Evolutionary conservation across 2,329 filamentous ascomycete genomes (phyloP).

Genomic region (Aspergillus brunneoviolaceus): DNA sequence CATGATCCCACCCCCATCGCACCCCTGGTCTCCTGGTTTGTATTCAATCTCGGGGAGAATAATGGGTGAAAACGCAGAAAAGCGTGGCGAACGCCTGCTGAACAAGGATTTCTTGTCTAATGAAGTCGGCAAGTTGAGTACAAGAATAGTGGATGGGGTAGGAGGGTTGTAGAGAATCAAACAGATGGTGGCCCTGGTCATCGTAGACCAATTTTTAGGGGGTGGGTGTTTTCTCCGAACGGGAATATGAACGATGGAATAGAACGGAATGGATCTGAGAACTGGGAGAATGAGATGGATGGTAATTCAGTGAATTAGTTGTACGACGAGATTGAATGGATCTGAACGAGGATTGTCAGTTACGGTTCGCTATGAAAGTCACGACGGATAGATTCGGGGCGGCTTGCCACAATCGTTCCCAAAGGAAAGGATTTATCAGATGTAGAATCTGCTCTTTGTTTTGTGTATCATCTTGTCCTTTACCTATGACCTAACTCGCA

Average conservation of each 20-base stretch:
- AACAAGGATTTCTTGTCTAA: background rate
- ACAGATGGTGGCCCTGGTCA: background rate
- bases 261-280: background rate
- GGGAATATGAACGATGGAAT: too few species aligned
- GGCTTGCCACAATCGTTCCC: too few species aligned
- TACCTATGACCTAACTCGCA: background rate
- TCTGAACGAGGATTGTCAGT: background rate
- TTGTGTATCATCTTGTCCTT: background rate
- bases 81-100: background rate
- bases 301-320: background rate
- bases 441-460: background rate
- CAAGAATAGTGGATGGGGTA: background rate
- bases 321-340: background rate
- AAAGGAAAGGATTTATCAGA: background rate
- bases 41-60: background rate
- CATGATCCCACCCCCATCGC: too few species aligned
- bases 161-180: background rate
- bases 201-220: background rate
- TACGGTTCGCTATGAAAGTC: too few species aligned
- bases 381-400: too few species aligned
- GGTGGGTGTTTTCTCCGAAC: too few species aligned
- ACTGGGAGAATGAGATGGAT: background rate
- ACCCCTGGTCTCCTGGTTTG: background rate
- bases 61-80: background rate
- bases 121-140: background rate